Evolutionary conservation across 768 basidiomycete species (phyloP).

Genomic region (Leccinum longicurvipes): DNA sequence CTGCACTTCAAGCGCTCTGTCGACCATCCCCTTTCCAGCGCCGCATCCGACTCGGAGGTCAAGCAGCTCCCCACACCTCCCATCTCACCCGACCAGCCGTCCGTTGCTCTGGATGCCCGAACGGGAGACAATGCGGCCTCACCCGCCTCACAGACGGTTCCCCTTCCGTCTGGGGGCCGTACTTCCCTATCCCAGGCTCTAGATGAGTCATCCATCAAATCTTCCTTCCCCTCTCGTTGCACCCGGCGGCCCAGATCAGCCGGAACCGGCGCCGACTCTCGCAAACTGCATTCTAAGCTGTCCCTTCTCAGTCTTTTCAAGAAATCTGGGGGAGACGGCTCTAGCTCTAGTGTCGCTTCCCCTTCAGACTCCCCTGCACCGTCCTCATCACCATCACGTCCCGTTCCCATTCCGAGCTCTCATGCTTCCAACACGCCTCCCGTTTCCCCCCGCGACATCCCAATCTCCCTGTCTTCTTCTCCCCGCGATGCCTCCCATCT

Average conservation of each 20-base stretch:
- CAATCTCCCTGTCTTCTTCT: constrained; percentile 26
- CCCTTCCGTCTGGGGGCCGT: constrained; percentile 43
- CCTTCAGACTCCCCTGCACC: constrained; percentile 28
- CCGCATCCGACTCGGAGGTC: constrained; percentile 32
- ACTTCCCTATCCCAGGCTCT: constrained; percentile 67
- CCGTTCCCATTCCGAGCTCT: constrained; percentile 22
- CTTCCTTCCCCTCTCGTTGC: constrained; percentile 29
- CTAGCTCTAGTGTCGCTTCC: constrained; percentile 34
- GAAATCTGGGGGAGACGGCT: constrained; percentile 45
- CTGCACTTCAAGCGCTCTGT: constrained; percentile 76
- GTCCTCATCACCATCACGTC: constrained; percentile 26
- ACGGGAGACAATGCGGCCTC: constrained; percentile 1
- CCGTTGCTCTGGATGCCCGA: constrained; percentile 3
- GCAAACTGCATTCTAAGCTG: constrained; percentile 63
- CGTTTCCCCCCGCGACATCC: constrained; percentile 28
- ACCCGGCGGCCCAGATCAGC: constrained; percentile 71
- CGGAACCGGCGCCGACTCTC: constrained; percentile 60
- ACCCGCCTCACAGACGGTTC: constrained; percentile 8
- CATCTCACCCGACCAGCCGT: constrained; percentile 14
- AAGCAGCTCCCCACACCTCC: constrained; percentile 14
- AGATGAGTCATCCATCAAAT: constrained; percentile 33
- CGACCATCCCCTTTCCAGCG: constrained; percentile 58
- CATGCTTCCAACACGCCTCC: constrained; percentile 19
- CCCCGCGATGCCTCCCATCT: constrained; percentile 25
- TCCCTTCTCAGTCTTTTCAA: constrained; percentile 74